These are phyloP conservation scores for Petunia axillaris DNA, from an alignment of 257 asterid genomes.

Conservation along the genomic window DNA sequence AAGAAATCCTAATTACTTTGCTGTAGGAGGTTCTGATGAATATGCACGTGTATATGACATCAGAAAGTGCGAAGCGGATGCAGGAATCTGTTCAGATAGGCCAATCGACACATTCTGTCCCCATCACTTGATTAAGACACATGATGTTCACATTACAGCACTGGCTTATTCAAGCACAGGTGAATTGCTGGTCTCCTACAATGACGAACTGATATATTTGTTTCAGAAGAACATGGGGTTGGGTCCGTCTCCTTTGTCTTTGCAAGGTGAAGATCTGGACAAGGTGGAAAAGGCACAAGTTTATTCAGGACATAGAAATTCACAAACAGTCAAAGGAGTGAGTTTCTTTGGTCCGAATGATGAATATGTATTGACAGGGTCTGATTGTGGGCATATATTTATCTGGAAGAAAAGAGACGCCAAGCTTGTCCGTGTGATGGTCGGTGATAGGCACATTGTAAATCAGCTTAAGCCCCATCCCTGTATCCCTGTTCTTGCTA, in stretches of 20 bases:
- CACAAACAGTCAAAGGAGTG: constrained; percentile 71
- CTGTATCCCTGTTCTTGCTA: constrained; percentile 63
- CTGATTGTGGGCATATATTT: constrained; percentile 80
- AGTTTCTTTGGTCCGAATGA: constrained; percentile 76
- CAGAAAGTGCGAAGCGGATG: constrained; percentile 50
- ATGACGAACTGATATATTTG: constrained; percentile 71
- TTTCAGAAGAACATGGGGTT: constrained; percentile 69
- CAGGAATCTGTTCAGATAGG: constrained; percentile 46
- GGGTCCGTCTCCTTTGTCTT: constrained; percentile 53
- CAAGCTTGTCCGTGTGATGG: constrained; percentile 65
- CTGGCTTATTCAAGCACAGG: constrained; percentile 71
- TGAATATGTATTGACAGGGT: constrained; percentile 71
- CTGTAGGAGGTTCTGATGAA: constrained; percentile 74
- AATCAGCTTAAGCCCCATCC: constrained; percentile 78
- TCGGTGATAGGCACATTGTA: constrained; percentile 64
- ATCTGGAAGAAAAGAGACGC: constrained; percentile 76
- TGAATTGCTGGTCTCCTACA: constrained; percentile 76
- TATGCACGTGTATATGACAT: constrained; percentile 79
- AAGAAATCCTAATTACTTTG: constrained; percentile 73
- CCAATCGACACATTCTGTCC: constrained; percentile 64
- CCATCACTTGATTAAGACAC: constrained; percentile 47
- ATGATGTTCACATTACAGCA: constrained; percentile 62
- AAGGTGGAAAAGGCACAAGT: constrained; percentile 43
- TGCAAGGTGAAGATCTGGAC: constrained; percentile 36
- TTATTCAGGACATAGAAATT: constrained; percentile 73